Evolutionary conservation across 768 basidiomycete species (phyloP).

Genomic region (Tulasnella sp.): DNA sequence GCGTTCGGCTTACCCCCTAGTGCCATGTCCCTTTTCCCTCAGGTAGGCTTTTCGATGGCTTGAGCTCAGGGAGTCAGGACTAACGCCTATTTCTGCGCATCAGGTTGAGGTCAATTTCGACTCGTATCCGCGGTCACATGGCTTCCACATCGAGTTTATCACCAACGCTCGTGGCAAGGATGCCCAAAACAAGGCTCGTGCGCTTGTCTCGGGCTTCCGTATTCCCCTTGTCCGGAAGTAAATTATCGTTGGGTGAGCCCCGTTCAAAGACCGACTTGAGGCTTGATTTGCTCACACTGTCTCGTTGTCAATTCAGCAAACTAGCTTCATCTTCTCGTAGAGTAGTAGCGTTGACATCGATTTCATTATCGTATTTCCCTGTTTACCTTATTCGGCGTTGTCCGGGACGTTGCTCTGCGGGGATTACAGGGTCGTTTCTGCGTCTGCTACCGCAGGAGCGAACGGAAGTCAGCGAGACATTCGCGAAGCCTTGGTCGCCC

Average conservation of each 20-base stretch:
- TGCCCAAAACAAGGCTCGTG: conserved; percentile 83
- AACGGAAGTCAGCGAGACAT: not conserved
- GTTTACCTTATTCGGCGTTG: conserved; percentile 1
- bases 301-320: not conserved
- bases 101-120: conserved; percentile 94
- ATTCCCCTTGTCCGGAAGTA: conserved; percentile 66
- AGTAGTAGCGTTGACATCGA: conserved; percentile 2
- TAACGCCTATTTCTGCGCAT: not conserved
- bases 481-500: not conserved
- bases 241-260: not conserved
- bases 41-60: conserved; percentile 24
- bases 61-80: not conserved
- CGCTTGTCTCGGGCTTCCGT: conserved; percentile 85
- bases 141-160: conserved; percentile 92
- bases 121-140: conserved; percentile 76
- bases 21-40: conserved; percentile 86
- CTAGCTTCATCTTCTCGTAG: not conserved
- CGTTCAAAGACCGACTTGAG: not conserved
- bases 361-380: conserved; percentile 1
- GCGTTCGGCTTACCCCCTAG: conserved; percentile 78
- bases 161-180: conserved; percentile 85
- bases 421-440: not conserved
- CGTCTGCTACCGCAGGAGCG: not conserved
- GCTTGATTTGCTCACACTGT: not conserved
- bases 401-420: not conserved